Evolutionary conservation across 1,284 basidiomycete species (phyloP).

Genomic region (Agroathelia rolfsii): DNA sequence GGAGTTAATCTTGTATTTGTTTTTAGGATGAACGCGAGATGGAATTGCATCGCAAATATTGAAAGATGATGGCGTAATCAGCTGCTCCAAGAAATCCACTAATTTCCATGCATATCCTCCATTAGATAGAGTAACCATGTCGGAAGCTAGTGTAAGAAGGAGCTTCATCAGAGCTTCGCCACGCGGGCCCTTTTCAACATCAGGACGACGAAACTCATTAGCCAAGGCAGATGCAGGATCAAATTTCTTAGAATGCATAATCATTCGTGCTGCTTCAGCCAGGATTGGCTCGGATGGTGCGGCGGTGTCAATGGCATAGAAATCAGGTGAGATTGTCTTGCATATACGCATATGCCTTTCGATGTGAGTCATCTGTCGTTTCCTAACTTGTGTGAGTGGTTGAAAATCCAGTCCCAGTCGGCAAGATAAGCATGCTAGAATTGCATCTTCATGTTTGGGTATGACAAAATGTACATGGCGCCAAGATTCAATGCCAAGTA

Average conservation of each 20-base stretch:
- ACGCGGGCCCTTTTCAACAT: slow-evolving; percentile 11
- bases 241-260: slow-evolving; percentile 8
- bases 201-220: slow-evolving; percentile 7
- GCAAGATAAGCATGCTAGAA: slow-evolving; percentile 17
- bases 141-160: slow-evolving; percentile 11
- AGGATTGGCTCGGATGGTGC: slow-evolving; percentile 19
- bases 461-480: slow-evolving; percentile 6
- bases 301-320: slow-evolving; percentile 16
- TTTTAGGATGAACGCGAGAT: neutral
- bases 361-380: slow-evolving; percentile 17
- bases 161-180: slow-evolving; percentile 12
- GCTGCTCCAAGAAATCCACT: neutral
- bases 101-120: slow-evolving; percentile 3
- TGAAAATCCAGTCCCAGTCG: slow-evolving; percentile 21
- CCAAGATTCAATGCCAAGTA: slow-evolving; percentile 11
- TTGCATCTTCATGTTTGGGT: neutral
- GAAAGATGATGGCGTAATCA: slow-evolving; percentile 1
- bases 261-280: slow-evolving; percentile 14
- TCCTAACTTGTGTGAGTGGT: slow-evolving; percentile 7
- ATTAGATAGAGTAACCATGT: slow-evolving; percentile 1
- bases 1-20: neutral
- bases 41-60: neutral
- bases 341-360: slow-evolving; percentile 21
- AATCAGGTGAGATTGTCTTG: slow-evolving; percentile 13
- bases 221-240: slow-evolving; percentile 8